Conservation (phyloP, 148 eudicot species). For the Fagopyrum tataricum region DNA sequence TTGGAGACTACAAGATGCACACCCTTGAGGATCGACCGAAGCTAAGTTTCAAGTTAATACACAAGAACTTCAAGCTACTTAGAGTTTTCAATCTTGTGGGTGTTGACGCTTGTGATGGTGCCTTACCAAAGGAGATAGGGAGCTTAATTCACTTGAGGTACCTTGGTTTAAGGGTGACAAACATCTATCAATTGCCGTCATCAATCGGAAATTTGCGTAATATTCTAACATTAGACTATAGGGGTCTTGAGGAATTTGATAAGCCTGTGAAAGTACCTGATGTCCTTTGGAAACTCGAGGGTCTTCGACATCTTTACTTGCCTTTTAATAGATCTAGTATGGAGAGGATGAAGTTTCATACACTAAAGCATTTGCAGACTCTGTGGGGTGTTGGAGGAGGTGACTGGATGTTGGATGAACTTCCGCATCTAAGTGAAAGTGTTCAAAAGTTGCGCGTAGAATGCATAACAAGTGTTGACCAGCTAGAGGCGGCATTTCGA, state of each 20-base stretch:
- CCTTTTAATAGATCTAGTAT: constrained; percentile 7
- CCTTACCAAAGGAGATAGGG: constrained; percentile 22
- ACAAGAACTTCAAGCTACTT: constrained; percentile 19
- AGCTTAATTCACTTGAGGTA: constrained; percentile 24
- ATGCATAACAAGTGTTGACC: constrained; percentile 18
- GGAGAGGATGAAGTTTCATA: neutral
- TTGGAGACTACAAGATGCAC: neutral
- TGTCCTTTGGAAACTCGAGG: constrained; percentile 19
- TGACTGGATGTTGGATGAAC: constrained; percentile 23
- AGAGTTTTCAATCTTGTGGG: constrained; percentile 22
- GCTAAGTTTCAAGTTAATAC: constrained; percentile 12
- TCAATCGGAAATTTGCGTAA: constrained; percentile 20
- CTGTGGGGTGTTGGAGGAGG: constrained; percentile 20
- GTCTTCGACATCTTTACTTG: constrained; percentile 24
- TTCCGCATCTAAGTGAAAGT: constrained; percentile 1
- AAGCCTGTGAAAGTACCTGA: constrained; percentile 16
- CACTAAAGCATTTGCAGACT: too few species aligned
- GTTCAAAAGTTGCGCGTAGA: constrained; percentile 17
- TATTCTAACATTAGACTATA: constrained; percentile 23
- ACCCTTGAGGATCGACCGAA: neutral
- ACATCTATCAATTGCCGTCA: constrained; percentile 19
- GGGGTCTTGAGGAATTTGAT: constrained; percentile 12
- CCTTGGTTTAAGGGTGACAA: constrained; percentile 22
- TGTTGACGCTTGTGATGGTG: constrained; percentile 3
- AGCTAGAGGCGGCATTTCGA: constrained; percentile 15